These are phyloP conservation scores for Alternaria hordeiaustralica DNA, from an alignment of 2,329 filamentous ascomycete genomes.

Conservation along the genomic window DNA sequence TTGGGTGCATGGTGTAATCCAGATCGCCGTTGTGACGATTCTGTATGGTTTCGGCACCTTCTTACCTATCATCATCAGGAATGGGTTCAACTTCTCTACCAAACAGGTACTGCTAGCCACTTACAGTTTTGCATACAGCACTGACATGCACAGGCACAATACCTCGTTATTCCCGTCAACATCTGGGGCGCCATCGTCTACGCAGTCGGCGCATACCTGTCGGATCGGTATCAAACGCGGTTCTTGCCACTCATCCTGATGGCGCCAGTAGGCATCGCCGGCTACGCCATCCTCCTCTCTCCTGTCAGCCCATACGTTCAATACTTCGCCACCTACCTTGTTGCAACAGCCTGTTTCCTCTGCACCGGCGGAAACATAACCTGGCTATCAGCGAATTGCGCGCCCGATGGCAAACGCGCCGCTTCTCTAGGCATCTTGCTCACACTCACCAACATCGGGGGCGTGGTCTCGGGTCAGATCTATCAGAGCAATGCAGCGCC, in stretches of 20 bases:
- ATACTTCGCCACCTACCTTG: constrained; percentile 44
- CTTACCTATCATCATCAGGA: constrained; percentile 52
- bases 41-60: constrained; percentile 52
- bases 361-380: constrained; percentile 45
- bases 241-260: constrained; percentile 47
- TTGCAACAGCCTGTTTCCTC: constrained; percentile 43
- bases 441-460: constrained; percentile 44
- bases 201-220: constrained; percentile 47
- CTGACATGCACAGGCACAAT: constrained; percentile 29
- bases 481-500: constrained; percentile 39
- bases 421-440: constrained; percentile 40
- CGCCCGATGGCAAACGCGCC: constrained; percentile 42
- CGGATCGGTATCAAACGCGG: constrained; percentile 47
- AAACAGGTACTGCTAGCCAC: constrained; percentile 37
- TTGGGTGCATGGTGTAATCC: constrained; percentile 45
- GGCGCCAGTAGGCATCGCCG: constrained; percentile 39
- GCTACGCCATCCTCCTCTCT: constrained; percentile 41
- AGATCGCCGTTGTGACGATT: constrained; percentile 51
- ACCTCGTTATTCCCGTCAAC: constrained; percentile 53
- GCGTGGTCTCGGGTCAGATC: constrained; percentile 43
- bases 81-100: constrained; percentile 50
- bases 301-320: constrained; percentile 31
- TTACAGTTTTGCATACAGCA: fast-evolving
- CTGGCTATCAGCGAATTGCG: constrained; percentile 43
- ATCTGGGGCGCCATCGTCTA: constrained; percentile 52